Evolutionary conservation across 441 rosid genomes (phyloP).

Genomic region (Syzygium syzygioides): DNA sequence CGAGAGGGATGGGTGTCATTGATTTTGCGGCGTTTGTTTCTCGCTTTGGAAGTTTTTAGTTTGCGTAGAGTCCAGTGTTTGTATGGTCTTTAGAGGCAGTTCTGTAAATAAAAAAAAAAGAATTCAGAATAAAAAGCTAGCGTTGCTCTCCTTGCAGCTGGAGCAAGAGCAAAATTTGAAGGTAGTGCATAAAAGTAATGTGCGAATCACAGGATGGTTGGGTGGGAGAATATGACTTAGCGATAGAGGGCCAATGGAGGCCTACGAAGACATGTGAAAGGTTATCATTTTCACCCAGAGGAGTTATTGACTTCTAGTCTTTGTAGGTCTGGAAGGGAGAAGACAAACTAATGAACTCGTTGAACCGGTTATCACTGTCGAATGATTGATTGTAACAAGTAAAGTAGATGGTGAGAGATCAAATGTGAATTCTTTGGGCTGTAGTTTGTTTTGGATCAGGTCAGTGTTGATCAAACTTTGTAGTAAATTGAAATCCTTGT

Average conservation of each 20-base stretch:
- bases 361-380: background rate
- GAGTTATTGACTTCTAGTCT: background rate
- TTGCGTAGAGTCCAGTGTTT: background rate
- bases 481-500: background rate
- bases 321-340: background rate
- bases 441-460: background rate
- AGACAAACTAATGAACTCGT: background rate
- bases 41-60: background rate
- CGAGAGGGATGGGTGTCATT: background rate
- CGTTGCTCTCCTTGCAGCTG: background rate
- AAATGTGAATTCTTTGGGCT: background rate
- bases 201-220: background rate
- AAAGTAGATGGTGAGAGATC: background rate
- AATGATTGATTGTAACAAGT: background rate
- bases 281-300: background rate
- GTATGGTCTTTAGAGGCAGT: background rate
- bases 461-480: background rate
- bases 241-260: background rate
- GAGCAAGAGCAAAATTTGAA: background rate
- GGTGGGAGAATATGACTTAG: background rate
- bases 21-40: background rate
- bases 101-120: background rate
- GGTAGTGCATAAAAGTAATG: background rate
- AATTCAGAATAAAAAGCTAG: background rate
- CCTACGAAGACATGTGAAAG: background rate